Base-by-base conservation (phyloP, 345 rosid genomes). In the Citrus maxima region DNA sequence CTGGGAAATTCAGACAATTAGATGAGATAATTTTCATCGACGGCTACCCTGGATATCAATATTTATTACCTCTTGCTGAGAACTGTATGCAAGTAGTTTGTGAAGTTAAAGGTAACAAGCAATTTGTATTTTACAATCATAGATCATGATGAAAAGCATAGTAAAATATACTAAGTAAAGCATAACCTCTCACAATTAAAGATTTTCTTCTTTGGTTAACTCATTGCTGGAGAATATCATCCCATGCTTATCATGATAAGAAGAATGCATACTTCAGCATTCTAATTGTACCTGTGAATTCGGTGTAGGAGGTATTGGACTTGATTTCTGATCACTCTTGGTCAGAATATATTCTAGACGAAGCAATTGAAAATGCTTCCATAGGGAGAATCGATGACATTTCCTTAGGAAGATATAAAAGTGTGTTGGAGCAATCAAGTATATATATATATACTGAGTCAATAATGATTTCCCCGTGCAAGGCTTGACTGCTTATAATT, bases 1-100 rank as follows among this genome's bases (percentile, higher is more conserved):
- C 81, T 34, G 98, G 99, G 83, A 93, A 89, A 84, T 95, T 95
- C 88, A 91, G 99, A 86, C 89, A 86, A 80, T 74, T 93, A 75
- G 96, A 93, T 78, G 99, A 95, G 89, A 92, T 93, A 71, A 77
- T 95, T 60, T 92, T 86, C 58, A 78, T 93, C 22, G 78, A 85
- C 59, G 96, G 88, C 70, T 89, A 81, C 87, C 90, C 97, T 76
- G 96, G 88, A 63, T 95, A 93, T 86, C 93, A 76, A 70, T 83
- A 85, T 66, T 74, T 93, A 70, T 79, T 82, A 73, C 77, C 93
- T 55, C 83, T 90, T 77, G 93, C 95, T 21, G 93, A 91, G 80
- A 88, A 89, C 73, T 88, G 86, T 71, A 95, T 93, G 98, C 89
- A 80, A 80, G 80, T 91, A 58, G 95, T 93, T 78, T 95, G 99